Evolutionary conservation across 108 stramenopile species (phyloP).

Genomic region (Cyclotella atomus): DNA sequence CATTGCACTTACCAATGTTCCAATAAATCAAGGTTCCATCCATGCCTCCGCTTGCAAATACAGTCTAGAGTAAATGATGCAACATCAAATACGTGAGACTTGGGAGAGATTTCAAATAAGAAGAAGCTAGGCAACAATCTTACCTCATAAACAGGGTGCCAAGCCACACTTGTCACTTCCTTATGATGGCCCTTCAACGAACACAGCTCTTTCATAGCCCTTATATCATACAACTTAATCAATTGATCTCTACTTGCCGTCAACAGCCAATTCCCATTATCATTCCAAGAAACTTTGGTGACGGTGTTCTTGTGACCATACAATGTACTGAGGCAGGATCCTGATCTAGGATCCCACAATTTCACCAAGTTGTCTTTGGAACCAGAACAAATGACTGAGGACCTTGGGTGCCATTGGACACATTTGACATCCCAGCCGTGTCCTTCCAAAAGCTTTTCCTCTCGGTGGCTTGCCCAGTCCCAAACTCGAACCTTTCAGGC

Average conservation of each 20-base stretch:
- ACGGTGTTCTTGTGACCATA: conserved; percentile 97
- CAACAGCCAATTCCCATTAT: conserved; percentile 95
- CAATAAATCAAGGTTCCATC: conserved; percentile 95
- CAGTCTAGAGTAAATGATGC: conserved; percentile 44
- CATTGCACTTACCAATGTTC: conserved; percentile 59
- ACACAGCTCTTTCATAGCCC: conserved; percentile 89
- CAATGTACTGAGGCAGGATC: conserved; percentile 82
- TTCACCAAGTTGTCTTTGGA: conserved; percentile 93
- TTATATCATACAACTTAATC: conserved; percentile 95
- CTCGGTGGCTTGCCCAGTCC: conserved; percentile 87
- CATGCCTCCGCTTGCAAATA: conserved; percentile 94
- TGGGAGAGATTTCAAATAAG: neutral
- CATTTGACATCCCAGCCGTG: conserved; percentile 98
- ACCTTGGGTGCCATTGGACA: conserved; percentile 93
- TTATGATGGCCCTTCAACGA: conserved; percentile 90
- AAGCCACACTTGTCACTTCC: conserved; percentile 92
- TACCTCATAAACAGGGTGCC: conserved; percentile 91
- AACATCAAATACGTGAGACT: neutral
- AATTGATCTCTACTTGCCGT: conserved; percentile 93
- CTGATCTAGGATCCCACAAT: conserved; percentile 95
- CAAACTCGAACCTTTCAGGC: conserved; percentile 68
- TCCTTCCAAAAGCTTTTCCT: conserved; percentile 87
- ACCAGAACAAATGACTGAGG: conserved; percentile 88
- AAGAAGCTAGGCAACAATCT: neutral
- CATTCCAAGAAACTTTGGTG: conserved; percentile 92